Evolutionary conservation across 495 filamentous ascomycete species (phyloP), one percentile per base, ranked within the genome.

Genomic region (Podospora fimiseda): DNA sequence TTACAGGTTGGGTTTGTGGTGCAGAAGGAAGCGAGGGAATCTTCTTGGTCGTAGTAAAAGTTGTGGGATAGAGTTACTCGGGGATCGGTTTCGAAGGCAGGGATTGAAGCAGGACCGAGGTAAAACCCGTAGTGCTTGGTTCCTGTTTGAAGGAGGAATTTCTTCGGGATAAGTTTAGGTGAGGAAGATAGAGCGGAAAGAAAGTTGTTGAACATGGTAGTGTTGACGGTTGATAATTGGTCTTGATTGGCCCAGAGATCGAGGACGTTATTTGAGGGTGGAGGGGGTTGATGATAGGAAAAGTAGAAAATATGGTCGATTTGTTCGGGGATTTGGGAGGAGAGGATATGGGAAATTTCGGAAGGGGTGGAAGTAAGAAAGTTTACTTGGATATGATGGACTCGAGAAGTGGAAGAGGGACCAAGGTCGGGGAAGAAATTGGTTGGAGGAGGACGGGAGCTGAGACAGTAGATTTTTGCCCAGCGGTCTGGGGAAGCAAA

Each of bases 241-340:
- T 79, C 70, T 1, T 66, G 67, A 50, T 75, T 67, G 51, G 64
- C 67, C 76, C 71, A 79, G 23, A 77, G 64, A 23, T 64, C 59
- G 13, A 56, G 47, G 2, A 71, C 66, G 23, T 64, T 56, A 15
- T 54, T 53, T 11, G 27, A 33, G 20, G 71, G 68, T 3, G 67
- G 69, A 9, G 62, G 39, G 1, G 72, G 68, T 36, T 82, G 78
- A 40, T 78, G 64, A 63, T 82, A 82, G 2, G 73, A 67, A 39
- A 73, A 74, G 67, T 80, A 82, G 65, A 81, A 81, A 15, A 80
- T 66, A 56, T 80, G 70, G 57, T 80, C 77, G 18, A 57, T 68
- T 21, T 36, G 6, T 3, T 2, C 18, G 3, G 41, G 27, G 60
- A 30, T 21, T 2, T 0, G 27, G 16, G 63, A 11, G 71, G 57